Evolutionary conservation across 768 basidiomycete species (phyloP).

Genomic region (Boletellus ananas): DNA sequence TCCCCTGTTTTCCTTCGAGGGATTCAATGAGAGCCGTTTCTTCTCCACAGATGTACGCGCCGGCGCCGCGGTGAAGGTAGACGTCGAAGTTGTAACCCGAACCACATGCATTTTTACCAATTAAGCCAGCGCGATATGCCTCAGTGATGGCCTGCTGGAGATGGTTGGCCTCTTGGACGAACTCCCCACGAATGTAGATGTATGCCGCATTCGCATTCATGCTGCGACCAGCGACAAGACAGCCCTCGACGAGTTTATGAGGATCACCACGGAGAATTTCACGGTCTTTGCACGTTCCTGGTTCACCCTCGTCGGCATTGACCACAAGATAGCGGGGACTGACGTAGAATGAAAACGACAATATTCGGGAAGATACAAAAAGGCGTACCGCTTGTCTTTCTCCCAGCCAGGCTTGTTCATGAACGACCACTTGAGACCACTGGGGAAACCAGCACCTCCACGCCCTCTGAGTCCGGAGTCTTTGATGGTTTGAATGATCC

Average conservation of each 20-base stretch:
- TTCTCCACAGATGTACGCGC: slow-evolving; percentile 98
- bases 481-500: slow-evolving; percentile 96
- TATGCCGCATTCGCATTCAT: slow-evolving; percentile 99
- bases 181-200: slow-evolving; percentile 99
- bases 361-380: not conserved
- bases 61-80: slow-evolving; percentile 96
- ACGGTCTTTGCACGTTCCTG: slow-evolving; percentile 98
- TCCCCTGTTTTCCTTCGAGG: slow-evolving; percentile 97
- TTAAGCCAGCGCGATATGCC: slow-evolving; percentile 83
- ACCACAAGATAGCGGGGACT: slow-evolving; percentile 96
- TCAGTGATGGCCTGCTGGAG: slow-evolving; percentile 94
- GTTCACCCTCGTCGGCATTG: slow-evolving; percentile 98
- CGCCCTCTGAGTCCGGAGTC: slow-evolving; percentile 94
- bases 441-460: slow-evolving; percentile 96
- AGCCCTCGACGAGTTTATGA: slow-evolving; percentile 97
- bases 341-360: not conserved
- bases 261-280: slow-evolving; percentile 98
- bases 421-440: slow-evolving; percentile 95
- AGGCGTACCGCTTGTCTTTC: slow-evolving; percentile 72
- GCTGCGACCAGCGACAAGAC: slow-evolving; percentile 90
- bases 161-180: slow-evolving; percentile 91
- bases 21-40: slow-evolving; percentile 98
- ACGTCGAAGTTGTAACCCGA: slow-evolving; percentile 95
- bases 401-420: slow-evolving; percentile 99
- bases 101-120: slow-evolving; percentile 90